Conservation (phyloP, 225 moss, liverwort and hornwort genomes). For the Marchantia paleacea region DNA sequence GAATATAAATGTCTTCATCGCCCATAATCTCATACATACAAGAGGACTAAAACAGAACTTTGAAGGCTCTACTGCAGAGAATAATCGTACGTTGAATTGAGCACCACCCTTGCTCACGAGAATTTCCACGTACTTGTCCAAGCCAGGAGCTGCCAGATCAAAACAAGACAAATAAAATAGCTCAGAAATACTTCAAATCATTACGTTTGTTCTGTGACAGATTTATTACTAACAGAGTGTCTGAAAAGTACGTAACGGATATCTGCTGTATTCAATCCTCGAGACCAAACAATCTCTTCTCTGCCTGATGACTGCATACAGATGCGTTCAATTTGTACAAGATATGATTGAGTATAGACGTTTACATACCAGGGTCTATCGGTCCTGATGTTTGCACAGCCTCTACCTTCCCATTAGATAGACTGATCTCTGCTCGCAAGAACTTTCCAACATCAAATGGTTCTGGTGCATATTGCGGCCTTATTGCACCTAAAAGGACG, state of each 20-base stretch:
- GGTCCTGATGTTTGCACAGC: conserved; percentile 65
- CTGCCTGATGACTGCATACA: too few species aligned
- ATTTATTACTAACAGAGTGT: not conserved
- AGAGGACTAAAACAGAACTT: not conserved
- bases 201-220: too few species aligned
- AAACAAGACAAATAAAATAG: not conserved
- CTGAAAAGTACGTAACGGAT: not conserved
- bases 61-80: not conserved
- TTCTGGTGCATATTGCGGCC: conserved; percentile 92
- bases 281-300: not conserved
- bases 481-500: conserved; percentile 60
- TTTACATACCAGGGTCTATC: conserved; percentile 61
- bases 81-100: conserved; percentile 67
- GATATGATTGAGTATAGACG: not conserved
- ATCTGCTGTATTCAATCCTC: not conserved
- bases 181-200: too few species aligned
- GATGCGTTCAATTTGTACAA: not conserved
- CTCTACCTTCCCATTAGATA: conserved; percentile 64
- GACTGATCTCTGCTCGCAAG: conserved; percentile 62
- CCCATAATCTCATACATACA: not conserved
- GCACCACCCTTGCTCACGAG: conserved; percentile 80
- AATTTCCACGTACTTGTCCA: conserved; percentile 81
- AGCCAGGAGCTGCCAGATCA: conserved; percentile 57
- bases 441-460: conserved; percentile 86
- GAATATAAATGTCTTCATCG: too few species aligned